A percentile compares a stretch with the other conserved stretches of the same genome.
phyloP scores from a whole-genome alignment of 164 flowering plant genomes.

The Aristolochia contorta region DNA sequence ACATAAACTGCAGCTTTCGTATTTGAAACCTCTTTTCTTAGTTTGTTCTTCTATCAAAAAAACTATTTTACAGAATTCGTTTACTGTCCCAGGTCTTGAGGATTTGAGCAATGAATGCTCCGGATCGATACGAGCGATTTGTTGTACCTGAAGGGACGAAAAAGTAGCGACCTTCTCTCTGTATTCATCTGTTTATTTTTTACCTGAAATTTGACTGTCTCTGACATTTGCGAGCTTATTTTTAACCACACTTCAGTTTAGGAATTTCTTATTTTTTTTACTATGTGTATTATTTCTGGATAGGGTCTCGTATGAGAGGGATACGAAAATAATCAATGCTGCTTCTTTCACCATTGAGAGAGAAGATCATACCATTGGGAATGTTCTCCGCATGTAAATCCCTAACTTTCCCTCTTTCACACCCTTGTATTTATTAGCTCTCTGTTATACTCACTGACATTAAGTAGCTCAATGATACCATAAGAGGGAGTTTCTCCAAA shows the following conservation, averaged over 20 bases:
- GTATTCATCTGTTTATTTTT: not conserved
- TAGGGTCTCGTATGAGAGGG: constrained; percentile 96
- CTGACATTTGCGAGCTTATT: not conserved
- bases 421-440: too few species aligned
- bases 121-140: constrained; percentile 88
- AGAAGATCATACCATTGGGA: constrained; percentile 94
- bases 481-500: too few species aligned
- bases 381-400: constrained; percentile 79
- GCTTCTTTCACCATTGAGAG: constrained; percentile 91
- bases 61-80: too few species aligned
- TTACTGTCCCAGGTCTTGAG: too few species aligned
- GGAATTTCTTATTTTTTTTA: too few species aligned
- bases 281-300: too few species aligned
- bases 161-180: constrained; percentile 33
- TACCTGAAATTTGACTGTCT: not conserved
- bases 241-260: not conserved
- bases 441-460: too few species aligned
- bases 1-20: too few species aligned
- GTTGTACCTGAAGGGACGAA: constrained; percentile 94
- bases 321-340: constrained; percentile 96
- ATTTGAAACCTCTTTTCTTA: too few species aligned
- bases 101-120: constrained; percentile 55
- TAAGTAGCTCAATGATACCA: too few species aligned
- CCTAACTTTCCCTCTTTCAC: not conserved
- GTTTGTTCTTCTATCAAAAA: too few species aligned